Evolutionary conservation across 345 rosid genomes (phyloP).

Genomic region (Conringia planisiliqua): DNA sequence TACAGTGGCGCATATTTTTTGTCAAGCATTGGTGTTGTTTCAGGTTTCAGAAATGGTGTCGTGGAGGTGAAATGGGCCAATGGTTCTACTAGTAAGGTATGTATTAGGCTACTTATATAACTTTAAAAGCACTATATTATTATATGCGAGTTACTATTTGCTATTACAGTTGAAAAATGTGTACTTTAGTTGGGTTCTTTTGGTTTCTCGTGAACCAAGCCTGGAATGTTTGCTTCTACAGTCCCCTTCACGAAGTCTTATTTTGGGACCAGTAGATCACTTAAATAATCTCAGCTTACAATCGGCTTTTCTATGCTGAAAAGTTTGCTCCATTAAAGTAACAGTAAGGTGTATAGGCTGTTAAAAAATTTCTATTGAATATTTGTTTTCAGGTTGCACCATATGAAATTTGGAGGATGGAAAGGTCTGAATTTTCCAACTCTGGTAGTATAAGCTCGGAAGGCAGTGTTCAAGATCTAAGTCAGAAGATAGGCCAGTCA

Average conservation of each 20-base stretch:
- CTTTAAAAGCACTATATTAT: neutral
- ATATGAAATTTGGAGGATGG: conserved; percentile 57
- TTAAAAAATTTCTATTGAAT: neutral
- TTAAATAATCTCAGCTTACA: neutral
- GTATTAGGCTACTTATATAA: conserved; percentile 8
- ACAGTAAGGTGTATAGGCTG: neutral
- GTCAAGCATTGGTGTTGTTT: conserved; percentile 68
- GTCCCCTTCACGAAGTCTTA: neutral
- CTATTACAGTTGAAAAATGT: neutral
- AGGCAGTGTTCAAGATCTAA: conserved; percentile 44
- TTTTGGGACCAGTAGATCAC: neutral
- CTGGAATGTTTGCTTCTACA: neutral
- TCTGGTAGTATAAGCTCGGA: conserved; percentile 36
- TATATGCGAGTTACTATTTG: neutral
- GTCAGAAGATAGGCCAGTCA: conserved; percentile 39
- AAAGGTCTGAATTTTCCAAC: conserved; percentile 53
- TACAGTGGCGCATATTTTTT: conserved; percentile 30
- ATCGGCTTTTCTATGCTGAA: neutral
- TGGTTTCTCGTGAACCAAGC: neutral
- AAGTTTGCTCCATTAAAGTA: neutral
- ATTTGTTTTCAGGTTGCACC: conserved; percentile 67
- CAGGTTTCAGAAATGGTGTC: conserved; percentile 63
- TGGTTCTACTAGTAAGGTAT: conserved; percentile 62
- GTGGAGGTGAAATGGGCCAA: conserved; percentile 85
- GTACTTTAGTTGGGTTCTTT: neutral